Base-by-base conservation (phyloP, 1,139 yeast genomes). In the Scheffersomyces cryptocercus region DNA sequence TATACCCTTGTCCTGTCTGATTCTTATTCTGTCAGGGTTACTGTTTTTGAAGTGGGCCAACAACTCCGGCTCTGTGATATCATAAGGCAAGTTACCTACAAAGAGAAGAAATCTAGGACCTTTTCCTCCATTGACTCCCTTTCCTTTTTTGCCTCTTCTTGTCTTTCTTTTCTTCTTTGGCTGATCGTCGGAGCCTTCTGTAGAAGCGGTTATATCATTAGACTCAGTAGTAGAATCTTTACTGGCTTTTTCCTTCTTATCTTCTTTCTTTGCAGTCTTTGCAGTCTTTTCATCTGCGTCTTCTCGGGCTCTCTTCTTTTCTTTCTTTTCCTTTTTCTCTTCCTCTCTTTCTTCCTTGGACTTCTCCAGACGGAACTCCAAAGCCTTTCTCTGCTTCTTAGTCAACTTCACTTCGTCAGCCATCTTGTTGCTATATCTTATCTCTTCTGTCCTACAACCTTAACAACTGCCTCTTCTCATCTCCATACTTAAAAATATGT, bases 81-180 rank as follows among this genome's bases (percentile, higher is more conserved):
- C 84, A 62, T 81, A 88, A 2, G 98, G 96, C 47, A 93, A 71
- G 57, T 91, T 90, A 10, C 99, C 99, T n/a, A 90, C 90, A 65
- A 93, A 93, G 35, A 93, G 67, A 42, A 93, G 79, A 58, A 87
- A 90, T 55, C 96, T 70, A 33, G 89, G 88, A 0, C 85, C 85
- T 41, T 65, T 68, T 10, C 78, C 77, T 13, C 65, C 68, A 48
- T 73, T 72, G 4, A 64, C 67, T 12, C 79, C 81, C 67, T 74
- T 81, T 20, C 87, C 87, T 51, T 82, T 83, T 64, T 84, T 84
- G 16, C 91, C 90, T 67, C 91, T 73, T 68, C 93, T 79, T 4
- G 91, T 85, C 62, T 85, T 85, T 50, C 91, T 71, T 61, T 85
- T 85, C 69, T 85, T 85, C 54, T 71, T 73, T 4, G 66, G 65